These are phyloP conservation scores for Plasmodium coatneyi DNA, from an alignment of 169 alveolate genomes.

Conservation along the genomic window DNA sequence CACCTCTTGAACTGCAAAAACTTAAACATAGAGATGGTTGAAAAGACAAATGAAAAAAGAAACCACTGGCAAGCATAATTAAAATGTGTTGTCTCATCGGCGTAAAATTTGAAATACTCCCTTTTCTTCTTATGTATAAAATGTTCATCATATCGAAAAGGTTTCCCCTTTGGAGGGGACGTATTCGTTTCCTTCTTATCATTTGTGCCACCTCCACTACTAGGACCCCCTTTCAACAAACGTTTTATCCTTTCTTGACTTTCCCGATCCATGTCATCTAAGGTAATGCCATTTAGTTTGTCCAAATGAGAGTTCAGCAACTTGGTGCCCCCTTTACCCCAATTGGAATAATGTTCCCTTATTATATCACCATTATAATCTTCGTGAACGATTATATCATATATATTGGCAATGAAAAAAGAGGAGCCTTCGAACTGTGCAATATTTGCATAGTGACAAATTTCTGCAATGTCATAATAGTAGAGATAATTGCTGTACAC, in stretches of 20 bases:
- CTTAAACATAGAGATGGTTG: constrained; percentile 80
- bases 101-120: constrained; percentile 90
- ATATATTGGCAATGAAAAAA: constrained; percentile 81
- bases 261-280: constrained; percentile 63
- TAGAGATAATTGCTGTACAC: constrained; percentile 76
- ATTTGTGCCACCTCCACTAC: not conserved
- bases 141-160: constrained; percentile 68
- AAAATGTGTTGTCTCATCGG: constrained; percentile 91
- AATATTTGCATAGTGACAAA: constrained; percentile 80
- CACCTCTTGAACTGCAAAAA: constrained; percentile 65
- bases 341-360: constrained; percentile 23
- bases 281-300: constrained; percentile 6
- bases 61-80: constrained; percentile 93
- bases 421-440: constrained; percentile 72
- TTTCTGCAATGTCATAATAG: constrained; percentile 81
- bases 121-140: constrained; percentile 82
- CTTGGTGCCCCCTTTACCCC: constrained; percentile 16
- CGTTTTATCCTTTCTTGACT: constrained; percentile 67
- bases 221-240: not conserved
- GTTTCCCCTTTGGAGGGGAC: not conserved
- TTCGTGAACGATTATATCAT: constrained; percentile 86
- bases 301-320: constrained; percentile 3
- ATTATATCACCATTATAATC: constrained; percentile 72
- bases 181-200: not conserved
- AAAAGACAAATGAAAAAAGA: constrained; percentile 80